Evolutionary conservation across 192 early-diverging fungal genomes (phyloP).

Genomic region (Coemansia sp.): DNA sequence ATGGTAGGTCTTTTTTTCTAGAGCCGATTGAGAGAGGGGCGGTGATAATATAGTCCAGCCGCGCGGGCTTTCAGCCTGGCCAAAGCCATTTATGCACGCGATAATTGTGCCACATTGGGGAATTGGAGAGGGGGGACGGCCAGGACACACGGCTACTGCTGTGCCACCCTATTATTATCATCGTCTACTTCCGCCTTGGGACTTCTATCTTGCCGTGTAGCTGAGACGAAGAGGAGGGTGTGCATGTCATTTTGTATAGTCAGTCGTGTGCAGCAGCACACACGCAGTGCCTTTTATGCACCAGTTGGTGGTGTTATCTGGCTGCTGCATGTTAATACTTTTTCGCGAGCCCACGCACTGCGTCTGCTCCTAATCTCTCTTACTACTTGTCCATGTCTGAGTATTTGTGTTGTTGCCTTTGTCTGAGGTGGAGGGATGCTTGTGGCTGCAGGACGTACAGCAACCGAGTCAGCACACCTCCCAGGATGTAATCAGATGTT

Average conservation of each 20-base stretch:
- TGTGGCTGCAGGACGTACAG: background rate
- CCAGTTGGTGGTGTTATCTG: background rate
- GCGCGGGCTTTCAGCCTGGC: background rate
- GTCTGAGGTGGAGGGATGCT: background rate
- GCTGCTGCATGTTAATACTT: background rate
- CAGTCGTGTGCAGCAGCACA: background rate
- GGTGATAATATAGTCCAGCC: background rate
- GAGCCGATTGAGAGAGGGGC: background rate
- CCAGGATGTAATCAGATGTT: background rate
- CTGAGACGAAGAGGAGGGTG: background rate
- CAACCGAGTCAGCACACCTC: background rate
- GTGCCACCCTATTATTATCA: background rate
- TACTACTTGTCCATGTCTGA: background rate
- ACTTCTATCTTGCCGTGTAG: background rate
- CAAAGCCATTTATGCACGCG: background rate
- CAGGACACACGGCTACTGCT: background rate
- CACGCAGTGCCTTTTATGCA: background rate
- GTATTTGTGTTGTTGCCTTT: background rate
- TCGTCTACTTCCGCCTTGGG: background rate
- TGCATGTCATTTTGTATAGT: background rate
- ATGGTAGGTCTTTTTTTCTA: background rate
- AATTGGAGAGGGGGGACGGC: background rate
- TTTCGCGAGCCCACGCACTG: background rate
- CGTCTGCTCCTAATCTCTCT: background rate
- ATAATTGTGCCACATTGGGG: conserved; percentile 9